Conservation (phyloP, 1,139 yeast genomes). For the Trichomonascaceae sp. region DNA sequence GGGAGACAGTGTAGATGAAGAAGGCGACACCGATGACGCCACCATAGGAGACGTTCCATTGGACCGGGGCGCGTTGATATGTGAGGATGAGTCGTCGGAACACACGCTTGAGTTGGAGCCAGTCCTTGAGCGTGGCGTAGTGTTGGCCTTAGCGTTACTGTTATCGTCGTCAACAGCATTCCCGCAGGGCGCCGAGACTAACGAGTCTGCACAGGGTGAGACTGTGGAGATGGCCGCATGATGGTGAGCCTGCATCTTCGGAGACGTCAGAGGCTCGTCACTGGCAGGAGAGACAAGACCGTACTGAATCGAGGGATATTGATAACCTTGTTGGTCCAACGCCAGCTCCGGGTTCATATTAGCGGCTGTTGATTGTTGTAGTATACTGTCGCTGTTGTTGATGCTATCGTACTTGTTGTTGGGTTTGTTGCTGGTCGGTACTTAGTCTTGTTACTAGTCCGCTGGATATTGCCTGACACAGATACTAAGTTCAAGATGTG, state of each 20-base stretch:
- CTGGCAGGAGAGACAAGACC: not conserved
- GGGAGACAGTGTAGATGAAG: not conserved
- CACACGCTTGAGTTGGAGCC: not conserved
- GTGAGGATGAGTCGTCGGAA: not conserved
- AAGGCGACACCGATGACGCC: not conserved
- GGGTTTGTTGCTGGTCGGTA: no score
- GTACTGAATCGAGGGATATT: not conserved
- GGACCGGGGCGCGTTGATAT: not conserved
- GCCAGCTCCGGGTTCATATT: not conserved
- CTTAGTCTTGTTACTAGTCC: no score
- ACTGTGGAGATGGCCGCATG: no score
- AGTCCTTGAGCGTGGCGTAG: not conserved
- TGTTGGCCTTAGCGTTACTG: not conserved
- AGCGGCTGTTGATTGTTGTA: no score
- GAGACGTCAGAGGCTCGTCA: not conserved
- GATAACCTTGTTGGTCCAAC: not conserved
- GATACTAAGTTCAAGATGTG: no score
- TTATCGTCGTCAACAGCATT: not conserved
- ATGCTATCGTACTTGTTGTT: no score
- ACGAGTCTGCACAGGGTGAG: not conserved
- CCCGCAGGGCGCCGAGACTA: not conserved
- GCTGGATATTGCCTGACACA: no score
- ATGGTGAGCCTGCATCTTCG: not conserved
- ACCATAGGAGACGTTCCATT: no score
- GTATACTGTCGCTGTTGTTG: no score